Evolutionary conservation across 164 flowering plant species (phyloP).

Genomic region (Vitis riparia): DNA sequence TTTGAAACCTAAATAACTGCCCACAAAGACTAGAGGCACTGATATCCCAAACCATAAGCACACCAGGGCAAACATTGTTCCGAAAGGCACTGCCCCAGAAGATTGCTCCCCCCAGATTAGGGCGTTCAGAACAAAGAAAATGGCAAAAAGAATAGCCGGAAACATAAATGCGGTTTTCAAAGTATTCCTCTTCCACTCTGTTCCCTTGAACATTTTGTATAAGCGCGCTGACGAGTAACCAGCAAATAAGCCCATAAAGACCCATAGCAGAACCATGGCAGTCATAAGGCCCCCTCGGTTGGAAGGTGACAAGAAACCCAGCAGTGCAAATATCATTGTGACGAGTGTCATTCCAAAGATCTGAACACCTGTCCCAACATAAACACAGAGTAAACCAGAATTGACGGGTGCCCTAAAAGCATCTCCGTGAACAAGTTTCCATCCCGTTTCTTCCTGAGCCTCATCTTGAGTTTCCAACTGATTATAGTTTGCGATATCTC

Average conservation of each 20-base stretch:
- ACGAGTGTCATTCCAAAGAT: conserved; percentile 66
- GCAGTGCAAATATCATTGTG: conserved; percentile 65
- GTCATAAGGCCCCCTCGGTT: conserved; percentile 76
- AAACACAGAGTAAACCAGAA: conserved; percentile 54
- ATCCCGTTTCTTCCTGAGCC: conserved; percentile 71
- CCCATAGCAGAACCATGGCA: conserved; percentile 77
- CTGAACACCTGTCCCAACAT: conserved; percentile 68
- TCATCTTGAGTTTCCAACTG: conserved; percentile 71
- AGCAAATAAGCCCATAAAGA: conserved; percentile 66
- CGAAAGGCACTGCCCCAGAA: conserved; percentile 73
- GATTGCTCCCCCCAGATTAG: conserved; percentile 67
- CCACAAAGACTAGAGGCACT: conserved; percentile 73
- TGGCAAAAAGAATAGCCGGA: conserved; percentile 58
- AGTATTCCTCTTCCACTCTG: conserved; percentile 63
- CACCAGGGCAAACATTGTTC: conserved; percentile 71
- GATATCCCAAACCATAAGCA: conserved; percentile 83
- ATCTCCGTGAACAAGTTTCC: conserved; percentile 77
- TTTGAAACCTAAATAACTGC: conserved; percentile 74
- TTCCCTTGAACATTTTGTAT: conserved; percentile 69
- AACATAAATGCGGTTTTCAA: conserved; percentile 68
- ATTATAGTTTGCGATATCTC: conserved; percentile 67
- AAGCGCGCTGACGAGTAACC: conserved; percentile 63
- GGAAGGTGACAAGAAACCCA: conserved; percentile 67
- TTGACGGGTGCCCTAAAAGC: conserved; percentile 57
- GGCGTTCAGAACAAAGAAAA: conserved; percentile 65